Conservation (phyloP, 106 monocot species). For the Acorus calamus region DNA sequence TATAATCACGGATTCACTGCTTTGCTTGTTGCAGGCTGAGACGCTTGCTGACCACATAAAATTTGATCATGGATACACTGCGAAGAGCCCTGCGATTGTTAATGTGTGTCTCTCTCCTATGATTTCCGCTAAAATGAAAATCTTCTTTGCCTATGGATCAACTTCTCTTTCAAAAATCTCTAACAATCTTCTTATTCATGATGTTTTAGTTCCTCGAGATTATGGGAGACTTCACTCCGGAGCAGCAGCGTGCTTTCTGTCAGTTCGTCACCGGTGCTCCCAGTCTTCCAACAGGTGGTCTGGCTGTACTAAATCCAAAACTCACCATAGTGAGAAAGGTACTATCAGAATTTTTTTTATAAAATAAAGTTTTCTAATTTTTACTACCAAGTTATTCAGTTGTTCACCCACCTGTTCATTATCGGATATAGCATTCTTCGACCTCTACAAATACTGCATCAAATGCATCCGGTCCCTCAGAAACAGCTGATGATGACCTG, state of each 20-base stretch:
- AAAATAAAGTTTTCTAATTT: not conserved
- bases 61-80: slow-evolving; percentile 96
- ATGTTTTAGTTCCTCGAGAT: slow-evolving; percentile 75
- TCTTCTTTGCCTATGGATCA: not conserved
- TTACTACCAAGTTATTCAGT: not conserved
- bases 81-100: slow-evolving; percentile 70
- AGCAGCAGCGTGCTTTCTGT: slow-evolving; percentile 87
- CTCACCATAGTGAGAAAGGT: slow-evolving; percentile 99
- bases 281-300: slow-evolving; percentile 83
- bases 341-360: not conserved
- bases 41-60: slow-evolving; percentile 85
- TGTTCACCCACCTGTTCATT: not conserved
- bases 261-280: slow-evolving; percentile 97
- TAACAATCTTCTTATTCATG: not conserved
- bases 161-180: slow-evolving; percentile 1
- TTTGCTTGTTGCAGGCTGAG: slow-evolving; percentile 43
- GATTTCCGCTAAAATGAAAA: not conserved
- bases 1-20: slow-evolving; percentile 3
- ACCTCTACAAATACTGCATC: slow-evolving; percentile 27
- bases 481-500: slow-evolving; percentile 80
- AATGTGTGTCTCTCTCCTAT: slow-evolving; percentile 40
- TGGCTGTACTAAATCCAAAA: slow-evolving; percentile 86
- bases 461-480: slow-evolving; percentile 36
- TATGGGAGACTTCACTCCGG: slow-evolving; percentile 76
- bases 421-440: slow-evolving; percentile 52